phyloP scores from a whole-genome alignment of 805 yeast species.

The Scheffersomyces ergatensis region DNA sequence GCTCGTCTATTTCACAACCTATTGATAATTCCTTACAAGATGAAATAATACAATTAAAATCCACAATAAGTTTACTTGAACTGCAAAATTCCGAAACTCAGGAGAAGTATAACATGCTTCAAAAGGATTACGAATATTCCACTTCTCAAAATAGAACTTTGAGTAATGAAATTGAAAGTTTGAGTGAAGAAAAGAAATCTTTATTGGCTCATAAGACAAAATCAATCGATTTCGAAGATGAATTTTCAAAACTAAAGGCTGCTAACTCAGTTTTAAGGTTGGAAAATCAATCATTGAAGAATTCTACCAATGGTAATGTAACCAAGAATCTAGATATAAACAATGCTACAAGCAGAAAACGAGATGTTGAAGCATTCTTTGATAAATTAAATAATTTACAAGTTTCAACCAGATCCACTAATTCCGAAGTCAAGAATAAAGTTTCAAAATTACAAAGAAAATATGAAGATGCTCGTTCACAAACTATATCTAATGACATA shows the following conservation, averaged over 20 bases:
- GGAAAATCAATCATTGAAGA: conserved; percentile 37
- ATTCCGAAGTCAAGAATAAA: conserved; percentile 17
- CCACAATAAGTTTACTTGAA: conserved; percentile 13
- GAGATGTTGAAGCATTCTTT: conserved; percentile 8
- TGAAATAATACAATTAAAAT: conserved; percentile 32
- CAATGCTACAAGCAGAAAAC: not conserved
- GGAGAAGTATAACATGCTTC: conserved; percentile 16
- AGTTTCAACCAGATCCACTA: not conserved
- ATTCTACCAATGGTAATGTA: conserved; percentile 2
- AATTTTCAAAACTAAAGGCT: conserved; percentile 27
- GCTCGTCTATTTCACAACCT: not conserved
- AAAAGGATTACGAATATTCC: conserved; percentile 19
- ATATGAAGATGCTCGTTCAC: conserved; percentile 47
- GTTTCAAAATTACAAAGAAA: conserved; percentile 49
- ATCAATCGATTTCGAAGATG: conserved; percentile 12
- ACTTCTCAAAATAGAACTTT: conserved; percentile 17
- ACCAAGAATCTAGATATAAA: not conserved
- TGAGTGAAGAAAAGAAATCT: conserved; percentile 13
- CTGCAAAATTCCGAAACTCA: conserved; percentile 10
- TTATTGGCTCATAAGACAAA: conserved; percentile 1
- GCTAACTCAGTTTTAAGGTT: conserved; percentile 32
- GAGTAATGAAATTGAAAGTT: conserved; percentile 15
- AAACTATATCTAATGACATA: conserved; percentile 18
- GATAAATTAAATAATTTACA: conserved; percentile 6
- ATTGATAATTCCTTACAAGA: conserved; percentile 11